Percentiles rank a stretch among this genome's conserved stretches.
Evolutionary conservation across 805 yeast species (phyloP).

Genomic region (Wickerhamiella occidentalis): DNA sequence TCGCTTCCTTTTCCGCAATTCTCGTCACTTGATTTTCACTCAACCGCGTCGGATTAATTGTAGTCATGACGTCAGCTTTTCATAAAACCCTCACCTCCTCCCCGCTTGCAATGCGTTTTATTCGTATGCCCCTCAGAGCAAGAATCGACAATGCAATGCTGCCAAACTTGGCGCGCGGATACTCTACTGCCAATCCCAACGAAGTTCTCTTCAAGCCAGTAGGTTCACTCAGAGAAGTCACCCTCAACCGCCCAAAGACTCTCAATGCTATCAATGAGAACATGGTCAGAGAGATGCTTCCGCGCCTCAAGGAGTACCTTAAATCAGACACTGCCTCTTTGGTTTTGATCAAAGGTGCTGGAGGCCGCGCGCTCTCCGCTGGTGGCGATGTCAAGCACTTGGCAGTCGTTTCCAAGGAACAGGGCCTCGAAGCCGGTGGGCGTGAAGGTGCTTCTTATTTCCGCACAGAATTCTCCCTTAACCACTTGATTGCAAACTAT

Average conservation of each 20-base stretch:
- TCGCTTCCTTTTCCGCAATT: too few species aligned
- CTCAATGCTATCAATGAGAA: slow-evolving; percentile 70
- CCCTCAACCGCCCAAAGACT: slow-evolving; percentile 68
- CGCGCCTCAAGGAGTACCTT: slow-evolving; percentile 64
- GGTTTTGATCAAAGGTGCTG: slow-evolving; percentile 53
- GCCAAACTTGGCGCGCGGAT: slow-evolving; percentile 13
- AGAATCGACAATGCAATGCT: slow-evolving; percentile 21
- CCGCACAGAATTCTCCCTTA: slow-evolving; percentile 65
- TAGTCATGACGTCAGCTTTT: not conserved
- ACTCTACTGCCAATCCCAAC: slow-evolving; percentile 19
- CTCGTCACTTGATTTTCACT: not conserved
- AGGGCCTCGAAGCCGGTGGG: slow-evolving; percentile 35
- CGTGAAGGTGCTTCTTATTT: slow-evolving; percentile 52
- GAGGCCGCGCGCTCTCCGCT: slow-evolving; percentile 69
- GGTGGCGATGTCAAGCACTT: slow-evolving; percentile 91
- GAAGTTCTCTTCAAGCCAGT: slow-evolving; percentile 54
- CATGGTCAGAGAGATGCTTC: slow-evolving; percentile 62
- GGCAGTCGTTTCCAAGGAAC: slow-evolving; percentile 32
- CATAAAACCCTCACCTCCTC: not conserved
- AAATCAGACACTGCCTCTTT: slow-evolving; percentile 54
- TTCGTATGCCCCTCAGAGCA: slow-evolving; percentile 28
- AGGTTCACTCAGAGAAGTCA: slow-evolving; percentile 57
- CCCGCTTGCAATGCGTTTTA: slow-evolving; percentile 5
- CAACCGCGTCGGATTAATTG: not conserved
- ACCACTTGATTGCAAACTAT: slow-evolving; percentile 69